These are phyloP conservation scores for Kurtzmaniella quercitrusa DNA, from an alignment of 1,139 yeast genomes.

Conservation along the genomic window DNA sequence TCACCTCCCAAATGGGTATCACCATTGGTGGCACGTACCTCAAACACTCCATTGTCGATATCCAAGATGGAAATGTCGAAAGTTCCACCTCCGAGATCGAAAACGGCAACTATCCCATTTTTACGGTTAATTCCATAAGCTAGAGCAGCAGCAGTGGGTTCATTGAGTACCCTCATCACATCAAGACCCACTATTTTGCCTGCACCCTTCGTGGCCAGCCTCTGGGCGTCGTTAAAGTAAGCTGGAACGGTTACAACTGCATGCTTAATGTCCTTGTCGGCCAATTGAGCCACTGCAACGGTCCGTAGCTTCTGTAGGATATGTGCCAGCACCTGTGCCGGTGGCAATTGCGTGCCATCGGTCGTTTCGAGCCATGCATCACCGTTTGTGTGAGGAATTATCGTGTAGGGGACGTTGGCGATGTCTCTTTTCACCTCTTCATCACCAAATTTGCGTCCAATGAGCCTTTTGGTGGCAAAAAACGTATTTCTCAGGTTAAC, in stretches of 20 bases:
- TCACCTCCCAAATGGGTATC: slow-evolving; percentile 84
- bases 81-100: slow-evolving; percentile 82
- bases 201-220: slow-evolving; percentile 73
- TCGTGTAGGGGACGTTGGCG: slow-evolving; percentile 49
- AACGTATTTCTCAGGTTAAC: slow-evolving; percentile 67
- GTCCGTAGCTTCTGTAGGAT: slow-evolving; percentile 52
- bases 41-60: slow-evolving; percentile 78
- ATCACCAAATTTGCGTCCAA: slow-evolving; percentile 63
- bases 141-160: slow-evolving; percentile 80
- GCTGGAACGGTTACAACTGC: slow-evolving; percentile 83
- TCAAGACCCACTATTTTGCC: slow-evolving; percentile 66
- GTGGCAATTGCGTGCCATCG: slow-evolving; percentile 37
- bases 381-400: slow-evolving; percentile 50
- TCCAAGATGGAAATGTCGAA: slow-evolving; percentile 77
- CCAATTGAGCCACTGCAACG: slow-evolving; percentile 47
- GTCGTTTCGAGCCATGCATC: slow-evolving; percentile 58
- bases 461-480: slow-evolving; percentile 69
- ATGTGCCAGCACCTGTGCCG: slow-evolving; percentile 54
- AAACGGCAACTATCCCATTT: slow-evolving; percentile 55
- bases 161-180: slow-evolving; percentile 67
- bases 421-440: slow-evolving; percentile 63
- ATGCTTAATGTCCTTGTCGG: slow-evolving; percentile 34
- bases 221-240: slow-evolving; percentile 71
- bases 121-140: slow-evolving; percentile 65
- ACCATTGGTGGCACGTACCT: slow-evolving; percentile 79